Percentiles rank a stretch among this genome's conserved stretches.
These are phyloP conservation scores for Citrus unshiu DNA, from an alignment of 345 rosid genomes.

Conservation along the genomic window DNA sequence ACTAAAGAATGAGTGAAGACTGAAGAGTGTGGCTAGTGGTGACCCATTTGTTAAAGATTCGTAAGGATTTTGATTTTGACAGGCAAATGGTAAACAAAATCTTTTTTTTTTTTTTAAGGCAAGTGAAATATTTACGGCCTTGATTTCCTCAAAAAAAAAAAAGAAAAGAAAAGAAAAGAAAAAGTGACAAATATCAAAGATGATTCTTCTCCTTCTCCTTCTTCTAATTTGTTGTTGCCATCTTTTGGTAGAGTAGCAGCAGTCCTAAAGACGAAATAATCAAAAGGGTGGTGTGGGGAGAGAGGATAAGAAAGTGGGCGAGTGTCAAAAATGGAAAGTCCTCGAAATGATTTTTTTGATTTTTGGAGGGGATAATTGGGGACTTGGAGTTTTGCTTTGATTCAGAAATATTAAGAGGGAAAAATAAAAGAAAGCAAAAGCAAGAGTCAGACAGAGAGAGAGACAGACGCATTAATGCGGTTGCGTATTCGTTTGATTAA, in stretches of 20 bases:
- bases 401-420: conserved; percentile 35
- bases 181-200: conserved; percentile 33
- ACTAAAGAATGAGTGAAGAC: no score
- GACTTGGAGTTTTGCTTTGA: conserved; percentile 10
- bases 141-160: conserved; percentile 44
- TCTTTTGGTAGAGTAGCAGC: not conserved
- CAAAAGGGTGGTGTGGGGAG: not conserved
- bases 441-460: not conserved
- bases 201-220: conserved; percentile 17
- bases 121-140: conserved; percentile 33
- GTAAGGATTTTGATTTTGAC: not conserved
- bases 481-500: conserved; percentile 10
- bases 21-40: not conserved
- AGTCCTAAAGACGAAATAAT: conserved; percentile 20
- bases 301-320: conserved; percentile 17
- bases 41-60: conserved; percentile 7
- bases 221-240: not conserved
- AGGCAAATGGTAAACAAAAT: not conserved
- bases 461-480: not conserved
- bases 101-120: conserved; percentile 14
- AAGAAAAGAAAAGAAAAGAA: not conserved
- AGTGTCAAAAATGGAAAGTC: conserved; percentile 24
- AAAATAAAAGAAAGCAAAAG: conserved; percentile 2
- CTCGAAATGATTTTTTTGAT: conserved; percentile 11
- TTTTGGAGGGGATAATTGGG: not conserved